Conservation (phyloP, 129 eudicot genomes). For the Lactuca sativa region DNA sequence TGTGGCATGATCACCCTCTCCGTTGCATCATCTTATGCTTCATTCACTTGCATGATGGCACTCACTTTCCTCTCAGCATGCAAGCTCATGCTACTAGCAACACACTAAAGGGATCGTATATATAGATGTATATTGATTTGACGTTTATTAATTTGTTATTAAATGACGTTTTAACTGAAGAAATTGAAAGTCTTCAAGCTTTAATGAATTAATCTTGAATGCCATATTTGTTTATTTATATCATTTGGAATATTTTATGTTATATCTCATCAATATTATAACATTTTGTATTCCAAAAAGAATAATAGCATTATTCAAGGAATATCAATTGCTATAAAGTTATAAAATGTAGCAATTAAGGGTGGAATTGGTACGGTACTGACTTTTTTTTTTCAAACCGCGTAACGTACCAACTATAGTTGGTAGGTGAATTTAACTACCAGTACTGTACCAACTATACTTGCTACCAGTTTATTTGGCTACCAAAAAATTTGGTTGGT, state of each 20-base stretch:
- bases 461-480: no score
- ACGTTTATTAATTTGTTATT: not conserved
- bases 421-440: no score
- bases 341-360: no score
- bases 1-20: conserved; percentile 32
- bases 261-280: not conserved
- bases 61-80: conserved; percentile 28
- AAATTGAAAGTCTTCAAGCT: not conserved
- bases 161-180: not conserved
- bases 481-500: no score
- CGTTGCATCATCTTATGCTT: conserved; percentile 33
- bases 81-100: conserved; percentile 20
- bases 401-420: no score
- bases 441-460: no score
- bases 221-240: not conserved
- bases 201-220: no score
- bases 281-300: not conserved
- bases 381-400: no score
- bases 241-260: not conserved
- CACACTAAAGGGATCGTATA: not conserved
- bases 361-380: no score
- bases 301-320: no score
- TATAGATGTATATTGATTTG: not conserved
- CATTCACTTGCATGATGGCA: conserved; percentile 20
- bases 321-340: no score